These are phyloP conservation scores for Gossypium davidsonii DNA, from an alignment of 441 rosid species.

Conservation along the genomic window DNA sequence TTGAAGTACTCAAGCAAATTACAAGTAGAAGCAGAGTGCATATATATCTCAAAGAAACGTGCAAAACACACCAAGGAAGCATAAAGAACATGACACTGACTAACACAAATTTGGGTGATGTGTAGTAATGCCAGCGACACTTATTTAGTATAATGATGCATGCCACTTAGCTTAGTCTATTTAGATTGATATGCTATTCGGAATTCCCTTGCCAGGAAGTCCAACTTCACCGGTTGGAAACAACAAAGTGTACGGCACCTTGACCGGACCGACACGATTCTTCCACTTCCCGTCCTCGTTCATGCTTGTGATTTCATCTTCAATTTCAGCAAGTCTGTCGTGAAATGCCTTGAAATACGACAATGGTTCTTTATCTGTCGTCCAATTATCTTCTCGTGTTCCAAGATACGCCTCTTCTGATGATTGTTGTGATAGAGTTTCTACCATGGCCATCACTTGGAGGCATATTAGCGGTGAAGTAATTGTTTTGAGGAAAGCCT, in stretches of 20 bases:
- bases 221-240: constrained; percentile 42
- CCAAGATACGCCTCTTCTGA: not conserved
- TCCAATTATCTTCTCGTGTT: constrained; percentile 49
- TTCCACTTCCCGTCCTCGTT: constrained; percentile 22
- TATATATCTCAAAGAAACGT: not conserved
- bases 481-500: constrained; percentile 45
- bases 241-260: constrained; percentile 40
- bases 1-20: not conserved
- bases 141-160: not conserved
- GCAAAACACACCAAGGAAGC: not conserved
- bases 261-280: constrained; percentile 33
- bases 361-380: constrained; percentile 32
- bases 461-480: constrained; percentile 43
- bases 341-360: constrained; percentile 50
- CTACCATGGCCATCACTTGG: constrained; percentile 14
- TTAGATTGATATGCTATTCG: constrained; percentile 49
- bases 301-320: constrained; percentile 34
- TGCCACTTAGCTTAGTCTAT: not conserved
- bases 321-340: constrained; percentile 31
- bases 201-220: constrained; percentile 47
- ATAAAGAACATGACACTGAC: not conserved
- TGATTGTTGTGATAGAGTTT: not conserved
- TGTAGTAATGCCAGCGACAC: not conserved
- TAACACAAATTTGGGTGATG: not conserved
- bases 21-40: not conserved